Base-by-base conservation (phyloP, 176 grass and related monocot species). In the Aechmea fasciata region DNA sequence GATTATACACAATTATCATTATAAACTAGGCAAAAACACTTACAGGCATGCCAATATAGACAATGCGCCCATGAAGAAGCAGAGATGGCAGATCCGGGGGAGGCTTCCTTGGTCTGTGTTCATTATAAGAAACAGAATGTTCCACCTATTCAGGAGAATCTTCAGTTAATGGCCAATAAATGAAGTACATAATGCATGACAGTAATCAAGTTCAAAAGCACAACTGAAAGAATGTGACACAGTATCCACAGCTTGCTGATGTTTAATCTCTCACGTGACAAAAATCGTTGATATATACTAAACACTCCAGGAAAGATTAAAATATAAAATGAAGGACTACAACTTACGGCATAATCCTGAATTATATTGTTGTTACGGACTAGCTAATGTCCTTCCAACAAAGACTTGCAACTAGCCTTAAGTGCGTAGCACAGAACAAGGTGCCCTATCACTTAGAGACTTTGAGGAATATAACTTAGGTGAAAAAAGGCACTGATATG, bases 1-100 rank as follows among this genome's bases (percentile, higher is more conserved):
- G 26, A 80, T 73, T 10, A 5, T 41, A 8, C 33, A 41, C 33
- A 6, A 41, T 0, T 7, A 41, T 41, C 33, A 41, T 41, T 41
- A 41, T 41, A 41, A 41, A 41, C 33, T 69, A 72, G 57, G 49
- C 14, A 26, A 10, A 65, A 69, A 80, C 69, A 79, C 91, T 81
- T 83, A 97, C 93, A 33, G 93, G 89, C 86, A 97, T 89, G 72
- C 82, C 81, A 79, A 97, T 79, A 67, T 85, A 92, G 50, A 97
- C 77, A 61, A 92, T 81, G 20, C 93, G 82, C 0, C 81, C 84
- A 82, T 81, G 72, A 57, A 97, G 84, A 81, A 97, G 93, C 77
- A 85, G 63, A 19, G 93, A 97, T 63, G 89, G 89, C 57, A 85
- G 54, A 90, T 97, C 89, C 51, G 89, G 86, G 15, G 87, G 93